phyloP scores from a whole-genome alignment of 2,329 filamentous ascomycete genomes.

The Raffaelea deltoideospora region DNA sequence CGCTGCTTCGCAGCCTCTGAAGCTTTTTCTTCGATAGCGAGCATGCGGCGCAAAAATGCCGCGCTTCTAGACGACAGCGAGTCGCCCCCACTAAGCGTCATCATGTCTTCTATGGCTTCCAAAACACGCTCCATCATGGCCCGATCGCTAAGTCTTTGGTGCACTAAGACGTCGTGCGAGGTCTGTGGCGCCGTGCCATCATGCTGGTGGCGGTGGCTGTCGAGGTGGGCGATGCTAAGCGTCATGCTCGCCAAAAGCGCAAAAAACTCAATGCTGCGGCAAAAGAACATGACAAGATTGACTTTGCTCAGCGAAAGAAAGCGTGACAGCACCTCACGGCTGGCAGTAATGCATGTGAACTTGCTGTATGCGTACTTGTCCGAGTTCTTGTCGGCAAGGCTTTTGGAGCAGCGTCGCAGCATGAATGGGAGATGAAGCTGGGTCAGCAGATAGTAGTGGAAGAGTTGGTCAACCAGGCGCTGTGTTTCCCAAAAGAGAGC shows the following conservation, averaged over 20 bases:
- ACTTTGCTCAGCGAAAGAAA: slow-evolving; percentile 22
- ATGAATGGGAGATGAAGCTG: slow-evolving; percentile 31
- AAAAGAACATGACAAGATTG: slow-evolving; percentile 17
- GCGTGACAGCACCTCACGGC: slow-evolving; percentile 24
- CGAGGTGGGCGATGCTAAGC: slow-evolving; percentile 26
- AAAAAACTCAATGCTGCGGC: slow-evolving; percentile 26
- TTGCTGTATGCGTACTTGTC: slow-evolving; percentile 21
- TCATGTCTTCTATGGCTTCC: slow-evolving; percentile 16
- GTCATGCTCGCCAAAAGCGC: slow-evolving; percentile 22
- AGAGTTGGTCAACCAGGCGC: slow-evolving; percentile 25
- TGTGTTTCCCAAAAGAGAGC: slow-evolving; percentile 15
- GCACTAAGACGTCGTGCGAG: slow-evolving; percentile 16
- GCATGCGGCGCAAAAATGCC: slow-evolving; percentile 18
- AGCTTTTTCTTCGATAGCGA: slow-evolving; percentile 19
- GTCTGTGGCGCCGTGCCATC: background rate
- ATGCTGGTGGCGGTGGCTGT: slow-evolving; percentile 8
- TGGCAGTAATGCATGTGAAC: slow-evolving; percentile 23
- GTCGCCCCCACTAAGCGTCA: slow-evolving; percentile 10
- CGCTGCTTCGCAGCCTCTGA: background rate
- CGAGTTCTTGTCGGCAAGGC: slow-evolving; percentile 2
- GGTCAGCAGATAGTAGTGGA: slow-evolving; percentile 25
- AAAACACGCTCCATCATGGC: slow-evolving; percentile 23
- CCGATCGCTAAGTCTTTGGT: slow-evolving; percentile 26
- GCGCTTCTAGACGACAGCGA: slow-evolving; percentile 16
- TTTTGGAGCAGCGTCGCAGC: slow-evolving; percentile 14